Percentiles rank a stretch among this genome's conserved stretches.
Conservation (phyloP, 345 rosid genomes). For the Dipteronia sinensis region DNA sequence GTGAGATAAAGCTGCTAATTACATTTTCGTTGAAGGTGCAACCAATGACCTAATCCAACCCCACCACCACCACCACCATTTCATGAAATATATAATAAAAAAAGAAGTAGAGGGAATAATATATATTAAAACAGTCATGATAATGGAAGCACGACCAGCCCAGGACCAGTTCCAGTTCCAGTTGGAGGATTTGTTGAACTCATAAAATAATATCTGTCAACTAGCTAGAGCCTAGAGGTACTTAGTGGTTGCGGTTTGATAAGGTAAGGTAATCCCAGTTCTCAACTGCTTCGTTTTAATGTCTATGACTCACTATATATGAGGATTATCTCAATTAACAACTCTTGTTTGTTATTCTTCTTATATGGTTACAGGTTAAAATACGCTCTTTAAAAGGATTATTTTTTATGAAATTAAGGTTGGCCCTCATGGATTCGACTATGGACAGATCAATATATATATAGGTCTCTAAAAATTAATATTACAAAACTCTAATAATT, state of each 20-base stretch:
- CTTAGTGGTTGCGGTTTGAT: slow-evolving; percentile 5
- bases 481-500: too few species aligned
- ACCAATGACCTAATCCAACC: slow-evolving; percentile 24
- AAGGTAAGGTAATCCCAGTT: neutral
- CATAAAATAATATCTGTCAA: neutral
- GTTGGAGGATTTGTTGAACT: too few species aligned
- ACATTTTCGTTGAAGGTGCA: slow-evolving; percentile 17
- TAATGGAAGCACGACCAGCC: slow-evolving; percentile 13
- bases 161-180: too few species aligned
- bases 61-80: neutral
- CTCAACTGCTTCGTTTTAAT: neutral
- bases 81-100: too few species aligned
- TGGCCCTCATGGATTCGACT: too few species aligned
- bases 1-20: slow-evolving; percentile 1
- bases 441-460: too few species aligned
- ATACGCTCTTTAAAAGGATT: neutral
- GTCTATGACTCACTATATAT: too few species aligned
- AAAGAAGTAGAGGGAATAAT: neutral
- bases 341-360: neutral
- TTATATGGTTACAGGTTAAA: neutral
- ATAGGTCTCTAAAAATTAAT: too few species aligned
- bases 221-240: neutral
- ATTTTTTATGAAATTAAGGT: too few species aligned
- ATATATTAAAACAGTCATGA: neutral
- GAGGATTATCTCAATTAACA: too few species aligned